Conservation (phyloP, 148 eudicot species). For the Chenopodium album region DNA sequence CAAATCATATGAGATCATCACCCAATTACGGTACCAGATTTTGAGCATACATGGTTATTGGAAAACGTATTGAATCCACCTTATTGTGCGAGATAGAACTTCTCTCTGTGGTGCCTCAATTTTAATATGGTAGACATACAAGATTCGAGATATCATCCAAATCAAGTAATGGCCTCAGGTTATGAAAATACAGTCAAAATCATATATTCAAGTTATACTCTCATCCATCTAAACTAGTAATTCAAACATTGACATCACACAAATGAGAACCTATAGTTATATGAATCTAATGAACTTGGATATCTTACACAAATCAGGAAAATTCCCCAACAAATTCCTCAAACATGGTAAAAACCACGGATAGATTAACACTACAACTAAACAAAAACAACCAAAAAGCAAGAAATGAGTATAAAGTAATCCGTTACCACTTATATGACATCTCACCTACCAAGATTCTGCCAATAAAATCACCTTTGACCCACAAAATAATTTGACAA, state of each 20-base stretch:
- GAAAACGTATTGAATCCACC: too few species aligned
- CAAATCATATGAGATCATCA: neutral
- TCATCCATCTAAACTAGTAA: neutral
- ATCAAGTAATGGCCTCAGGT: neutral
- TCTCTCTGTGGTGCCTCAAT: too few species aligned
- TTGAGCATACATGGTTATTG: neutral
- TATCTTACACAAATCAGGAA: neutral
- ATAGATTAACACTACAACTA: too few species aligned
- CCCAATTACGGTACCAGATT: neutral
- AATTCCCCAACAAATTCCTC: neutral
- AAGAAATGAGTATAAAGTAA: neutral
- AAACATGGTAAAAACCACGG: too few species aligned
- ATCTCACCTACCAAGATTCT: slow-evolving; percentile 7
- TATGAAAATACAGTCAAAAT: neutral
- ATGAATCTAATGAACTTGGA: neutral
- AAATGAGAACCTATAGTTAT: neutral
- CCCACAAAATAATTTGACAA: slow-evolving; percentile 14
- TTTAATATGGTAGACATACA: too few species aligned
- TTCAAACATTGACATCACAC: neutral
- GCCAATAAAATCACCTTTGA: slow-evolving; percentile 8
- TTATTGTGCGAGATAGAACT: too few species aligned
- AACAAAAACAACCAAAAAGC: neutral
- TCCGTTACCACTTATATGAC: slow-evolving; percentile 4
- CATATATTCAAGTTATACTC: neutral
- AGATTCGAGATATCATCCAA: too few species aligned